Evolutionary conservation across 805 yeast species (phyloP).

Genomic region (Metschnikowia corniflorae): DNA sequence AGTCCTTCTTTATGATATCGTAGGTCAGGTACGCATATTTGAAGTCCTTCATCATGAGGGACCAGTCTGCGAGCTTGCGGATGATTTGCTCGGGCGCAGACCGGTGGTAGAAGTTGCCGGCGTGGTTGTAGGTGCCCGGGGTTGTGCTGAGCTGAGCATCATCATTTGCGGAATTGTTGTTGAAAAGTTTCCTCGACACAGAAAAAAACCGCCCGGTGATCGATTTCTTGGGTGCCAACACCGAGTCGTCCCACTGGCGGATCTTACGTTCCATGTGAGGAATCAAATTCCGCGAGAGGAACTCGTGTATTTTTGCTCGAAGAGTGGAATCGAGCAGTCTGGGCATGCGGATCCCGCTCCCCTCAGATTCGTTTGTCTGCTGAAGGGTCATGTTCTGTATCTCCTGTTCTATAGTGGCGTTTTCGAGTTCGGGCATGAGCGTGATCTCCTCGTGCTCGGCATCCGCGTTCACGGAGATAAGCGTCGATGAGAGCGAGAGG

Average conservation of each 20-base stretch:
- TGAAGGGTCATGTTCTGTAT: constrained; percentile 35
- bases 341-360: constrained; percentile 24
- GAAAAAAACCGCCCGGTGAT: constrained; percentile 69
- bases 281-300: constrained; percentile 48
- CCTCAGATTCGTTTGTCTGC: constrained; percentile 1
- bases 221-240: constrained; percentile 72
- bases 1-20: constrained; percentile 77
- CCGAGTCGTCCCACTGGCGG: constrained; percentile 81
- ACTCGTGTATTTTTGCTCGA: constrained; percentile 40
- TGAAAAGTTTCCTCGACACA: constrained; percentile 58
- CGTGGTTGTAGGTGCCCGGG: constrained; percentile 42
- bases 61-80: constrained; percentile 88
- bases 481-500: constrained; percentile 28
- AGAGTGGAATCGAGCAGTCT: constrained; percentile 40
- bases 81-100: constrained; percentile 68
- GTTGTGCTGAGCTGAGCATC: constrained; percentile 6
- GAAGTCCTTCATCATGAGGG: constrained; percentile 86
- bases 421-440: constrained; percentile 22
- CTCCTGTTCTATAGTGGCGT: constrained; percentile 50
- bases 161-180: constrained; percentile 26
- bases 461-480: constrained; percentile 24
- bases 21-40: constrained; percentile 79
- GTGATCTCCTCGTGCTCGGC: neutral
- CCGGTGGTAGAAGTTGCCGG: constrained; percentile 57
- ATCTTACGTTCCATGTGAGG: constrained; percentile 87